Evolutionary conservation across 257 asterid species (phyloP).

Genomic region (Ehretia macrophylla): DNA sequence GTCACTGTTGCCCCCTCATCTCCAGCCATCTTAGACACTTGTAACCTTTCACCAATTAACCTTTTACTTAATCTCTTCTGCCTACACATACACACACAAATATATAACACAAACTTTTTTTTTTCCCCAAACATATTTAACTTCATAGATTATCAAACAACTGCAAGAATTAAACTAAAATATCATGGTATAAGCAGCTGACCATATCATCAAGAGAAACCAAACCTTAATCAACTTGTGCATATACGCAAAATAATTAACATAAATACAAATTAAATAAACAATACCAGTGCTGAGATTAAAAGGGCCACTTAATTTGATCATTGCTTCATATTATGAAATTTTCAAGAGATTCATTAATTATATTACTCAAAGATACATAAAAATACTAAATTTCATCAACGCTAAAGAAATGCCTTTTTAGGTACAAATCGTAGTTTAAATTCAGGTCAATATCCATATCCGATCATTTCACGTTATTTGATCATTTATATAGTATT

Average conservation of each 20-base stretch:
- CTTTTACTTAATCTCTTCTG: constrained; percentile 27
- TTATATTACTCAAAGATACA: not conserved
- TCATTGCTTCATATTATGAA: no score
- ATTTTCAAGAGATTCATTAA: not conserved
- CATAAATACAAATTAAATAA: no score
- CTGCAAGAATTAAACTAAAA: no score
- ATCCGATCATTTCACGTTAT: no score
- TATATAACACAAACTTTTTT: constrained; percentile 16
- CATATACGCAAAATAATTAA: not conserved
- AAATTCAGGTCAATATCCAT: no score
- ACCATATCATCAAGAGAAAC: not conserved
- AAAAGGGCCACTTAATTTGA: not conserved
- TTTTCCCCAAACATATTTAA: constrained; percentile 18
- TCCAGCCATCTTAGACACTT: constrained; percentile 52
- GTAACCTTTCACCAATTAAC: constrained; percentile 27
- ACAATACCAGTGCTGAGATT: not conserved
- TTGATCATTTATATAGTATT: no score
- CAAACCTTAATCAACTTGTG: not conserved
- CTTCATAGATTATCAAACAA: not conserved
- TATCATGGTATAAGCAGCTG: no score
- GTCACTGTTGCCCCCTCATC: constrained; percentile 26
- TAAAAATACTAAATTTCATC: no score
- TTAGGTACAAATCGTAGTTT: no score
- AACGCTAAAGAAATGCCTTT: no score
- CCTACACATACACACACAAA: constrained; percentile 31